These are phyloP conservation scores for Phaffia australis DNA, from an alignment of 768 basidiomycete genomes.

Conservation along the genomic window DNA sequence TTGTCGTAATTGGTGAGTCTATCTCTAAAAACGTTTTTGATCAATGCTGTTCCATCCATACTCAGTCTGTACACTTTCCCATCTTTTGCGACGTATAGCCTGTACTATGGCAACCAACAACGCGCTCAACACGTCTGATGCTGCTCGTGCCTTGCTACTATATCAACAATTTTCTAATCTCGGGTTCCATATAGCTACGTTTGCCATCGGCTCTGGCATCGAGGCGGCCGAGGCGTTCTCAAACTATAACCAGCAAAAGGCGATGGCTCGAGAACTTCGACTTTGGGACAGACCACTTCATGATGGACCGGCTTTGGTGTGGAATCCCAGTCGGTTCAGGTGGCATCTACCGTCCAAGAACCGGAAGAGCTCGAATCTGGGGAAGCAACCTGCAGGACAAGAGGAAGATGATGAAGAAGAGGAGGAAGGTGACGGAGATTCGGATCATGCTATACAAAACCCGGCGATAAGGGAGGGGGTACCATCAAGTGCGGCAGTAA, in stretches of 20 bases:
- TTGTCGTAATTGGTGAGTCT: slow-evolving; percentile 62
- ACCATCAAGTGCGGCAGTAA: slow-evolving; percentile 4
- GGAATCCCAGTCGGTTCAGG: slow-evolving; percentile 42
- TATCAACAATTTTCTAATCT: slow-evolving; percentile 78
- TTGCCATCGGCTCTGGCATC: slow-evolving; percentile 60
- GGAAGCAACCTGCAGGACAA: slow-evolving; percentile 31
- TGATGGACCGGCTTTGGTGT: slow-evolving; percentile 54
- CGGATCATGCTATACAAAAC: slow-evolving; percentile 1
- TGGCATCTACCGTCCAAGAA: slow-evolving; percentile 18
- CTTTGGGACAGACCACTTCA: slow-evolving; percentile 52
- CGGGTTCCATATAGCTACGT: slow-evolving; percentile 63
- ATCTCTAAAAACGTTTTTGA: neutral
- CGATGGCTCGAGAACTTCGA: slow-evolving; percentile 67
- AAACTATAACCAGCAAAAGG: slow-evolving; percentile 68
- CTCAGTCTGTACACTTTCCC: neutral
- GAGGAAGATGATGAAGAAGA: slow-evolving; percentile 26
- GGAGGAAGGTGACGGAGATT: slow-evolving; percentile 24
- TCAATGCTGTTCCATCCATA: neutral
- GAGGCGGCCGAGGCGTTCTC: slow-evolving; percentile 65
- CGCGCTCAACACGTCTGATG: slow-evolving; percentile 55
- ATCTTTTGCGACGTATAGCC: slow-evolving; percentile 43
- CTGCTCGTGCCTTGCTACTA: slow-evolving; percentile 63
- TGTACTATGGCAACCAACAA: slow-evolving; percentile 56
- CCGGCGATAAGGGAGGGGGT: neutral
- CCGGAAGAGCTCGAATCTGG: slow-evolving; percentile 34